Evolutionary conservation across 2,329 filamentous ascomycete genomes (phyloP), one percentile per base, ranked within the genome.

Genomic region (Sclerotinia borealis): DNA sequence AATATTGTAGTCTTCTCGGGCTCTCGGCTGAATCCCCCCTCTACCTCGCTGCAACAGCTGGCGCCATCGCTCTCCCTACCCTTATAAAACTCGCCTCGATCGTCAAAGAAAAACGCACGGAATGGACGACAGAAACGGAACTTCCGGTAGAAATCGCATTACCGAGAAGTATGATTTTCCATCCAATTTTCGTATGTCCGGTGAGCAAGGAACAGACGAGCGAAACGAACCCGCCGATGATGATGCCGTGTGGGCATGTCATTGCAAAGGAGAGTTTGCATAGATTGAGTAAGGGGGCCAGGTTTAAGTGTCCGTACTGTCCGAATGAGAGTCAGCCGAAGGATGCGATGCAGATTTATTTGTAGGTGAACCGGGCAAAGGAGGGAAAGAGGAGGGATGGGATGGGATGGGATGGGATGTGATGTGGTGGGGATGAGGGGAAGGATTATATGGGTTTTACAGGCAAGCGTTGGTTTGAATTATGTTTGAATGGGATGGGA

Each of bases 291-390:
- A 96, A 96, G 77, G 88, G 89, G 0, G 83, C 80, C 48, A 81
- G 89, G 65, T 96, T 96, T 81, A 99, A 99, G 76, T 99, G 95
- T 72, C 95, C 95, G 0, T 99, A 99, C 74, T 99, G 95, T 73
- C 95, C 95, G 0, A 86, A 79, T 36, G 93, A 98, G 76, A 92
- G 91, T 51, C 82, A 88, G 68, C 80, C 90, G 1, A 86, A 85
- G 68, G 92, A 97, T 61, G 91, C 92, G 22, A 72, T 64, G 63
- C 65, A 73, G 56, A 72, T 75, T 31, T 67, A 71, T 29, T 64
- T 74, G 59, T 73, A 72, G 56, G 65, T n/a, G n/a, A n/a, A n/a
- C n/a, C n/a, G n/a, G n/a, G n/a, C n/a, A n/a, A n/a, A 4, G 6
- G 31, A 11, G 19, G 50, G 50, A 36, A 25, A 17, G 17, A 19